Base-by-base conservation (phyloP, 2,329 filamentous ascomycete species). In the Pyrenochaeta sp. region DNA sequence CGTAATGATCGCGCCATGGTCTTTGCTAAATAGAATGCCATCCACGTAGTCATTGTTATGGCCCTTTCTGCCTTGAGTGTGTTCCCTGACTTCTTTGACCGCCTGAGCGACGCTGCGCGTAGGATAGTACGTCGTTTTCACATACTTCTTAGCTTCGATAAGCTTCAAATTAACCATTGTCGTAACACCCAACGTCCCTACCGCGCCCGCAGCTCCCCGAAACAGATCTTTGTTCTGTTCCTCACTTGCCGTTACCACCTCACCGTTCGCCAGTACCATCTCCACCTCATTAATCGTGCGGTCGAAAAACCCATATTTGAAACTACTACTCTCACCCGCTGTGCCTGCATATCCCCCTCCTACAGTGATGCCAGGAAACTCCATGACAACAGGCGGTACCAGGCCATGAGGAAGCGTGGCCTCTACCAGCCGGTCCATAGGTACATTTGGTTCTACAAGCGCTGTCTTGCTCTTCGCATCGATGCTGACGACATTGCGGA, bases 281-380 rank as follows among this genome's bases (percentile, higher is more conserved):
- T 91, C 88, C 15, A 90, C 82, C 52, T 80, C 84, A 45, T 83
- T 84, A 54, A 91, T 78, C 0, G 84, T 89, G 2, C 81, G 79
- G 69, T 90, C 86, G 64, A 91, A 90, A 56, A 87, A 86, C 2
- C 89, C 88, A 68, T 90, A 81, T 49, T 85, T 86, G 78, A 91
- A 92, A 19, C 84, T 87, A 63, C 85, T 89, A 76, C 87, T 90
- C 74, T 91, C 89, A 10, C 88, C 89, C 7, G 87, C 85, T 0
- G 86, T 89, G 1, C 88, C 90, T 44, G 86, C 85, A 73, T 89
- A 90, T 2, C 86, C 88, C 36, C 89, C 89, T 25, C 88, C 89
- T 5, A 85, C 86, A 1, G 89, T 91, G 71, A 91, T 91, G n/a
- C 87, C 88, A 2, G 87, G 88, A 56, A 91, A 90, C 69, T 91